Evolutionary conservation across 192 early-diverging fungal species (phyloP).

Genomic region (Coemansia sp.): DNA sequence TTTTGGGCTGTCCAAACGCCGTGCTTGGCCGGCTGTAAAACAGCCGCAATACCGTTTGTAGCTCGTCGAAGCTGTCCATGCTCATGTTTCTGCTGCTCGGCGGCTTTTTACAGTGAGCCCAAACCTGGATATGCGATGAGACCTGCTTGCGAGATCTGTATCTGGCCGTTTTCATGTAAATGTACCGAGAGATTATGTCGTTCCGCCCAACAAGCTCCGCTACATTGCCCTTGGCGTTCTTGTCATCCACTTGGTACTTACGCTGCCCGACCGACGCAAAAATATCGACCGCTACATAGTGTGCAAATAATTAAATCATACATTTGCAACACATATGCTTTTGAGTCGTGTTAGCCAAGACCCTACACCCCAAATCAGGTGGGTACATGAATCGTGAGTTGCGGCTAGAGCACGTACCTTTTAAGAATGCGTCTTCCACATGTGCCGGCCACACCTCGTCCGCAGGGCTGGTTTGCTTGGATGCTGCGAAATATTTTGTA

Average conservation of each 20-base stretch:
- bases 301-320: background rate
- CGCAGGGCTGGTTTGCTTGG: constrained; percentile 10
- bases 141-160: constrained; percentile 76
- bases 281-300: constrained; percentile 24
- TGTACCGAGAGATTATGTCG: constrained; percentile 74
- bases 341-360: background rate
- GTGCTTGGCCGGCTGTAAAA: constrained; percentile 39
- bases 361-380: too few relatives aligned
- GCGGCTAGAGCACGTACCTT: constrained; percentile 10
- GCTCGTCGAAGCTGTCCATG: constrained; percentile 30
- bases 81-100: constrained; percentile 46
- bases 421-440: constrained; percentile 38
- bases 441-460: constrained; percentile 49
- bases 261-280: constrained; percentile 43
- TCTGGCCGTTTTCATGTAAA: constrained; percentile 64
- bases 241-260: constrained; percentile 49
- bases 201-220: constrained; percentile 61
- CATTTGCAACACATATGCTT: background rate
- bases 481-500: constrained; percentile 25
- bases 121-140: constrained; percentile 76
- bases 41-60: constrained; percentile 34
- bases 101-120: constrained; percentile 68
- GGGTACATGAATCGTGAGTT: background rate
- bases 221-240: constrained; percentile 7
- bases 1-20: constrained; percentile 24